These are phyloP conservation scores for Boletus insuetus DNA, from an alignment of 768 basidiomycete species.

Conservation along the genomic window DNA sequence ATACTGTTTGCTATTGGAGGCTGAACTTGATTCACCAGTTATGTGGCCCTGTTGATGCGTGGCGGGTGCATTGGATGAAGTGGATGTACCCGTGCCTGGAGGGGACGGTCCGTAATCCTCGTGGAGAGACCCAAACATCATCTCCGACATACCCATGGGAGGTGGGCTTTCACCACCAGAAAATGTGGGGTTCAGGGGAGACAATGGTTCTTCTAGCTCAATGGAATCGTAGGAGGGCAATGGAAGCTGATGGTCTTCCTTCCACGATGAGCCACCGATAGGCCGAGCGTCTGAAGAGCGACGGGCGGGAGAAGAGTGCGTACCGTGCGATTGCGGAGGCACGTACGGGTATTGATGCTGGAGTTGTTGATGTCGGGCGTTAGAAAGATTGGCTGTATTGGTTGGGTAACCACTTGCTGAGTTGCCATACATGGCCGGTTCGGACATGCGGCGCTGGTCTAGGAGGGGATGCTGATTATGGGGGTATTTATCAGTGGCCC, in stretches of 20 bases:
- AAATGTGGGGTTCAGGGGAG: slow-evolving; percentile 55
- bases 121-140: slow-evolving; percentile 44
- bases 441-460: slow-evolving; percentile 69
- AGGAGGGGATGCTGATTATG: slow-evolving; percentile 37
- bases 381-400: slow-evolving; percentile 30
- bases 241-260: slow-evolving; percentile 31
- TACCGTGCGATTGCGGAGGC: slow-evolving; percentile 34
- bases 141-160: slow-evolving; percentile 29
- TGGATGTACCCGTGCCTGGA: slow-evolving; percentile 59
- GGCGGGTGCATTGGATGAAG: slow-evolving; percentile 45
- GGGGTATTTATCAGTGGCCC: slow-evolving; percentile 35
- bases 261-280: slow-evolving; percentile 35
- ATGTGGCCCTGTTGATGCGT: slow-evolving; percentile 20
- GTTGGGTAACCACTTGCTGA: slow-evolving; percentile 37
- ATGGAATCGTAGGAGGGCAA: slow-evolving; percentile 33
- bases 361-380: slow-evolving; percentile 41
- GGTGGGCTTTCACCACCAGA: slow-evolving; percentile 39
- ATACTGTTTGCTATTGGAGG: slow-evolving; percentile 64
- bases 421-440: slow-evolving; percentile 51
- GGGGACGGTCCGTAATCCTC: slow-evolving; percentile 60
- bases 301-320: slow-evolving; percentile 44
- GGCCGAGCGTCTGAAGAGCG: slow-evolving; percentile 46
- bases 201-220: slow-evolving; percentile 47
- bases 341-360: slow-evolving; percentile 38
- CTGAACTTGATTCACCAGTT: slow-evolving; percentile 27